Evolutionary conservation across 2,329 filamentous ascomycete species (phyloP).

Genomic region (Fusarium sp.): DNA sequence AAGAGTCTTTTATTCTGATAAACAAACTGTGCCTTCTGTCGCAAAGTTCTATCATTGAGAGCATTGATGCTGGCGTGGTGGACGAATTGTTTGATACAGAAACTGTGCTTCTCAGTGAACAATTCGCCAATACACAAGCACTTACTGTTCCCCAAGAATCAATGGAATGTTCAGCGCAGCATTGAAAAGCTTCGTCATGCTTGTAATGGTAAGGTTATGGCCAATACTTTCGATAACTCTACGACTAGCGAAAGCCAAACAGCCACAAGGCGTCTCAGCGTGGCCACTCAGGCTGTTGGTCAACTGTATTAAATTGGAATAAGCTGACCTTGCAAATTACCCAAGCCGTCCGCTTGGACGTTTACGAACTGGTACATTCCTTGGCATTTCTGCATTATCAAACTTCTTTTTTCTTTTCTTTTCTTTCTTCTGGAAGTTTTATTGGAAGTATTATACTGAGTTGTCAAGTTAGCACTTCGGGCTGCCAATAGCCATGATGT

Average conservation of each 20-base stretch:
- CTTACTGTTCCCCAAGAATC: conserved; percentile 9
- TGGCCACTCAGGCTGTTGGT: conserved; percentile 9
- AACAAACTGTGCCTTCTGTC: not conserved
- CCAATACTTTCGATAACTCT: not conserved
- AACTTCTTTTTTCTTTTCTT: not conserved
- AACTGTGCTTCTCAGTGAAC: not conserved
- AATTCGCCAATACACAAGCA: conserved; percentile 15
- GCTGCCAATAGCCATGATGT: conserved; percentile 1
- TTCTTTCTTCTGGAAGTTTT: conserved; percentile 21
- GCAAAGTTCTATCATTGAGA: not conserved
- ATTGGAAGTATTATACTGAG: conserved; percentile 17
- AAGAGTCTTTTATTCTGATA: not conserved
- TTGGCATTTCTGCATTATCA: not conserved
- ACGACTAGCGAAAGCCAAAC: conserved; percentile 31
- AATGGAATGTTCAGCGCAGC: conserved; percentile 25
- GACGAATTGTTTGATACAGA: not conserved
- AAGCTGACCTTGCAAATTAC: conserved; percentile 12
- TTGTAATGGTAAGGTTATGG: not conserved
- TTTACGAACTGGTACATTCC: conserved; percentile 1
- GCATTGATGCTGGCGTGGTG: not conserved
- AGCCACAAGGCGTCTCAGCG: conserved; percentile 16
- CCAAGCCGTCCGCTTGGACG: conserved; percentile 9
- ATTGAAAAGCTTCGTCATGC: not conserved
- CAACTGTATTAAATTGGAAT: not conserved
- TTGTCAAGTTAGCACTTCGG: not conserved